Conservation (phyloP, 768 basidiomycete species). For the Cystoderma amianthinum region DNA sequence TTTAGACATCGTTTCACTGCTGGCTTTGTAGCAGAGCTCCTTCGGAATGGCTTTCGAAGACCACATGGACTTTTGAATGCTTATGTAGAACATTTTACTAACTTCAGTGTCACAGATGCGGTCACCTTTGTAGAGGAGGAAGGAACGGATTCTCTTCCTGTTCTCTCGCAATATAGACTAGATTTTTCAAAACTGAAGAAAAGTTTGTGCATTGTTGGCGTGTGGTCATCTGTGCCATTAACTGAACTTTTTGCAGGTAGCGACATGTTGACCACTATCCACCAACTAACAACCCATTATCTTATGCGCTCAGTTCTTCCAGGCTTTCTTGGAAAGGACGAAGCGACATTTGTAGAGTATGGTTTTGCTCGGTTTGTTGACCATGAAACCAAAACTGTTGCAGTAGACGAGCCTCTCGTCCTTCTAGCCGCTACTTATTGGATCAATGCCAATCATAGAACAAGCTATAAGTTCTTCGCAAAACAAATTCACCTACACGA, state of each 20-base stretch:
- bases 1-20: conserved; percentile 38
- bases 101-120: conserved; percentile 31
- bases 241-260: conserved; percentile 18
- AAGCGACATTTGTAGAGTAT: conserved; percentile 33
- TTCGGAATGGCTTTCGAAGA: conserved; percentile 27
- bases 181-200: conserved; percentile 35
- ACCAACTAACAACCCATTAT: conserved; percentile 29
- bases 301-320: conserved; percentile 33
- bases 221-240: too few species aligned
- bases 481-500: conserved; percentile 24
- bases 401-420: conserved; percentile 37
- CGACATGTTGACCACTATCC: conserved; percentile 29
- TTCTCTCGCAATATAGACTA: conserved; percentile 27
- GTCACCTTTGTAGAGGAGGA: conserved; percentile 20
- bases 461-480: conserved; percentile 29
- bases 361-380: conserved; percentile 39
- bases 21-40: conserved; percentile 32
- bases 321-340: conserved; percentile 27
- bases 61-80: conserved; percentile 33
- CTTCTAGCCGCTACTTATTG: conserved; percentile 34
- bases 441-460: conserved; percentile 26
- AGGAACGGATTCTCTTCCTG: conserved; percentile 16
- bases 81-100: conserved; percentile 32
- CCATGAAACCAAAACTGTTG: conserved; percentile 26
- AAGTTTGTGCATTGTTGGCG: too few species aligned